phyloP scores from a whole-genome alignment of 1,284 basidiomycete species.

The Ceratobasidium sp. region DNA sequence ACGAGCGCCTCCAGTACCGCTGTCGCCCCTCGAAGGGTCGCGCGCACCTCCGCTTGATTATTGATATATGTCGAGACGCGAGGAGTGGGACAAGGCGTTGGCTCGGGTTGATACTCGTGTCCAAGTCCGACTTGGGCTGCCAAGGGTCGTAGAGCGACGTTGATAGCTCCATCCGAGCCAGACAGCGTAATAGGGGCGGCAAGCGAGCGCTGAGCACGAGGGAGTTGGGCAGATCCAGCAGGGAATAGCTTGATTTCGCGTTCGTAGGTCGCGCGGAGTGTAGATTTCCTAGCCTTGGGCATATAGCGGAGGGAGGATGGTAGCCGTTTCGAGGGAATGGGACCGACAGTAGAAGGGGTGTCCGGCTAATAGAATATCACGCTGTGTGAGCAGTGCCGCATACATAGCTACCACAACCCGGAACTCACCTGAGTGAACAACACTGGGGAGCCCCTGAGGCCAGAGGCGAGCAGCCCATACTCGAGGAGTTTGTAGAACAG shows the following conservation, averaged over 20 bases:
- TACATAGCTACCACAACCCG: too few species aligned
- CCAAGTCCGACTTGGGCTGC: neutral
- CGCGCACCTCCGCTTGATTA: neutral
- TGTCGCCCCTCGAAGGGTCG: neutral
- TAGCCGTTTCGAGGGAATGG: neutral
- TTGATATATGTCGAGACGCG: neutral
- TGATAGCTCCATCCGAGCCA: neutral
- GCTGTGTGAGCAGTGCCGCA: too few species aligned
- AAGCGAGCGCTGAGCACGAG: neutral
- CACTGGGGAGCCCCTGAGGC: too few species aligned
- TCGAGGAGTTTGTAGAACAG: too few species aligned
- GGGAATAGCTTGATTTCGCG: neutral
- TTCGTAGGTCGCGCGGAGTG: neutral
- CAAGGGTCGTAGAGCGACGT: neutral
- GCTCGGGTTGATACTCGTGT: neutral
- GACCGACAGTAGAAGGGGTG: too few species aligned
- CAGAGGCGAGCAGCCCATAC: too few species aligned
- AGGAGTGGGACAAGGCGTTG: constrained; percentile 1
- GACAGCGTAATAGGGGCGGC: constrained; percentile 1
- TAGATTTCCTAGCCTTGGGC: neutral
- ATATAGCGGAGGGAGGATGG: neutral
- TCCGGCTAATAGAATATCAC: too few species aligned
- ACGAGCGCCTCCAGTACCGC: neutral
- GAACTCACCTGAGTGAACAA: too few species aligned
- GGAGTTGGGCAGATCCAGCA: neutral